A percentile compares a stretch with the other conserved stretches of the same genome.
Evolutionary conservation across 495 filamentous ascomycete genomes (phyloP).

Genomic region (Neurospora pannonica): DNA sequence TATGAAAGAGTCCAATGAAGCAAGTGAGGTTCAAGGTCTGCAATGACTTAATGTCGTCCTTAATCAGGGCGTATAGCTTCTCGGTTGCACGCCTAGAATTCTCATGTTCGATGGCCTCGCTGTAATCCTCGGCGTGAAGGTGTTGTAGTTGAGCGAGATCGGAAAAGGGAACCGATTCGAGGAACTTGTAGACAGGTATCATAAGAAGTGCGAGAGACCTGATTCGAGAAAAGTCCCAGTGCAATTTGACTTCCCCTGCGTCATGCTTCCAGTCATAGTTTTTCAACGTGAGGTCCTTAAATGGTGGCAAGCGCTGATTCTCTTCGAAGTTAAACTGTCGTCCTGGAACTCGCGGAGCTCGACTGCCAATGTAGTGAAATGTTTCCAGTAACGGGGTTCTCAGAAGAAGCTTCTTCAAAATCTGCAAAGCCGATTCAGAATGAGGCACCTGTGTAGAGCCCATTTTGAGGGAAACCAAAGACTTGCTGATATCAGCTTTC

Average conservation of each 20-base stretch:
- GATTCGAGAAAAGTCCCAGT: conserved; percentile 26
- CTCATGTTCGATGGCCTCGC: conserved; percentile 8
- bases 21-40: background rate
- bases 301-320: conserved; percentile 21
- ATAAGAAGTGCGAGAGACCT: conserved; percentile 15
- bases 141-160: conserved; percentile 12
- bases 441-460: conserved; percentile 9
- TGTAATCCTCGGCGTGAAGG: conserved; percentile 21
- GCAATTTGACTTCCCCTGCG: conserved; percentile 6
- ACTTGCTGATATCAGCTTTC: background rate
- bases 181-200: conserved; percentile 21
- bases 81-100: conserved; percentile 9
- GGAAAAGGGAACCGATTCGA: conserved; percentile 13
- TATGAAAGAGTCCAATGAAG: background rate
- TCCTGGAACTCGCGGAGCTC: conserved; percentile 3
- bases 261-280: conserved; percentile 27
- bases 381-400: conserved; percentile 10
- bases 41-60: conserved; percentile 8
- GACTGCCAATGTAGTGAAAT: conserved; percentile 18
- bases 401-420: conserved; percentile 20
- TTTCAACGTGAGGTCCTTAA: conserved; percentile 18
- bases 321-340: conserved; percentile 19
- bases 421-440: conserved; percentile 14
- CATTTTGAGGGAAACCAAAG: conserved; percentile 15
- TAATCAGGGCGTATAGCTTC: conserved; percentile 12